Evolutionary conservation across 352 stramenopile species (phyloP), one percentile per base, ranked within the genome.

Genomic region (Phytophthora sojae): DNA sequence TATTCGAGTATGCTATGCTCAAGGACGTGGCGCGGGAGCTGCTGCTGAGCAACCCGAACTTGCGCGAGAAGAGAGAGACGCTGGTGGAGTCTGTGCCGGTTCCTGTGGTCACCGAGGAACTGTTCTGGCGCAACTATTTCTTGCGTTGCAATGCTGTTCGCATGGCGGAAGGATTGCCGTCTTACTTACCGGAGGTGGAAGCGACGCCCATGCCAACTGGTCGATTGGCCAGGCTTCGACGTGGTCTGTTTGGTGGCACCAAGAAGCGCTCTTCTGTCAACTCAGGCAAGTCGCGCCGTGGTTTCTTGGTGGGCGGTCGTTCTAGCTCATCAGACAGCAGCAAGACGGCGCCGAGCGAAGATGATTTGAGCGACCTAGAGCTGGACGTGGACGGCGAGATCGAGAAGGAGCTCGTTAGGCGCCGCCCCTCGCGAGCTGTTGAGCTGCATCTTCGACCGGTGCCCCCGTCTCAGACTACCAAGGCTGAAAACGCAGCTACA

Each of bases 81-180:
- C 70, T 93, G 9, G 69, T 93, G 4, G 71, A 83, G 32, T 59
- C 67, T 17, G 54, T 76, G 23, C 69, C 71, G 30, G 59, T 67
- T 39, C 67, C 79, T n/a, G 61, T 85, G 5, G 58, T 93, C 8
- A 70, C 77, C 0, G 85, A 93, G 52, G 72, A 86, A 39, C 42
- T 71, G 4, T 91, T 93, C 69, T 93, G 83, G 83, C 83, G 83
- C 64, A 89, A 93, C 50, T 91, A 86, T 64, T 90, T 93, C 60
- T 64, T 93, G 57, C 83, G 80, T 45, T 91, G 83, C 70, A 93
- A 93, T 47, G 73, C 80, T 15, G 51, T 90, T 7, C 70, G 82
- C 6, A 42, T 90, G 7, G 67, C 65, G 1, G 63, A 75, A 25
- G 66, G 69, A 2, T 67, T 88, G 30, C 54, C 76, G 44, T 68